Percentiles rank a stretch among this genome's conserved stretches.
phyloP scores from a whole-genome alignment of 345 rosid species.

The Gossypium rotundifolium region DNA sequence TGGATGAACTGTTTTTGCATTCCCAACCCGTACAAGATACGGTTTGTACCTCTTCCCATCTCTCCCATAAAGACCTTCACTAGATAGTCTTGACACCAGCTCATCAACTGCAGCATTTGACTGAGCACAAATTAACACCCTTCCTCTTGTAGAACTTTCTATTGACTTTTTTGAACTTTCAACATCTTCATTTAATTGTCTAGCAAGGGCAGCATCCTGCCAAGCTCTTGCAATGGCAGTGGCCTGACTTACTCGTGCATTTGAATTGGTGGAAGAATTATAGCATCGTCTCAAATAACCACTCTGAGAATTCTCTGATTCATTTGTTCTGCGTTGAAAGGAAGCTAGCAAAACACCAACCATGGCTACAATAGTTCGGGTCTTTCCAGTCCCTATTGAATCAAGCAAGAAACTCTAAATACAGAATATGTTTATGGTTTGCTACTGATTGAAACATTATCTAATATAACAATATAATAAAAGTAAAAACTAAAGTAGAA shows the following conservation, averaged over 20 bases:
- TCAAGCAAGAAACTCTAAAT: constrained; percentile 5
- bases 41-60: constrained; percentile 91
- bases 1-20: constrained; percentile 80
- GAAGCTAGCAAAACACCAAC: constrained; percentile 83
- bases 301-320: constrained; percentile 21
- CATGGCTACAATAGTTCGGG: constrained; percentile 88
- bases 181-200: constrained; percentile 53
- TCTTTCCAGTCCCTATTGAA: constrained; percentile 85
- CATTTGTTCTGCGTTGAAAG: constrained; percentile 26
- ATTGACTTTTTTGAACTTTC: constrained; percentile 36
- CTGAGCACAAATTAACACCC: constrained; percentile 92
- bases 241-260: constrained; percentile 53
- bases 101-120: constrained; percentile 99
- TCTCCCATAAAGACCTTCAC: constrained; percentile 72
- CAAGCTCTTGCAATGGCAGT: constrained; percentile 81
- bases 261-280: constrained; percentile 33
- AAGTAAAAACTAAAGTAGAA: background rate
- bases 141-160: constrained; percentile 53
- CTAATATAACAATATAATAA: background rate
- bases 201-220: constrained; percentile 97
- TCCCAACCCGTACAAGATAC: constrained; percentile 94
- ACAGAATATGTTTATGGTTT: background rate
- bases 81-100: constrained; percentile 74
- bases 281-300: constrained; percentile 35
- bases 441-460: background rate